Base-by-base conservation (phyloP, 805 yeast genomes). In the Starmerella vitae region DNA sequence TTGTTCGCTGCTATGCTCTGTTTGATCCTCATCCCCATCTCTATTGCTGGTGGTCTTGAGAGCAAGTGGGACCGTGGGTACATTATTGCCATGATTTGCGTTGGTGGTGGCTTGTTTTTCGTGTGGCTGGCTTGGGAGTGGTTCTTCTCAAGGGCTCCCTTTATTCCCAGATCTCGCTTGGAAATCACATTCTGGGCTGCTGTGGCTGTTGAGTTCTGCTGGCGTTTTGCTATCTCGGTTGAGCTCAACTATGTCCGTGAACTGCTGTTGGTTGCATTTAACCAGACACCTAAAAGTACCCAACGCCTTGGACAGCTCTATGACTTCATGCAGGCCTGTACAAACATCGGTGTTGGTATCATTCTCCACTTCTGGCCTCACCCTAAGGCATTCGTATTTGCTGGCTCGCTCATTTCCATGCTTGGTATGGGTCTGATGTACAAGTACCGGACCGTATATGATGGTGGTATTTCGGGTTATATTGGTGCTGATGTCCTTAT, bases 191-290 rank as follows among this genome's bases (percentile, higher is more conserved):
- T 79, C 33, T 78, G 82, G 79, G 61, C 80, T 14, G 79, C 85
- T 13, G 51, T 77, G 42, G 50, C 63, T 27, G 65, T 77, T 43
- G 78, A 73, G 5, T 59, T 77, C 45, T 58, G 76, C 46, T 64
- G 76, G 46, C 70, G 76, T 56, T 67, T 75, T 51, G 64, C 75
- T 39, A 74, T 70, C 68, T 68, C 72, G 55, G 68, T 77, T 74
- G 82, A 78, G 38, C 70, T 73, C 43, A 79, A 74, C 50, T 80
- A 68, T 56, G 56, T 80, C 56, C 76, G 74, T 56, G 67, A 84
- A 1, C 75, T 78, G n/a, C 61, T 80, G 42, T 51, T 73, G 33
- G 82, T 78, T 25, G 78, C 77, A 3, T 70, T 78, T 53, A 61
- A 71, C 49, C 76, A 76, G 51, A 60, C 74, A 9, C 53, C 65